Evolutionary conservation across 116 monocot genomes (phyloP), one percentile per base, ranked within the genome.

Genomic region (Trichopus zeylanicus): DNA sequence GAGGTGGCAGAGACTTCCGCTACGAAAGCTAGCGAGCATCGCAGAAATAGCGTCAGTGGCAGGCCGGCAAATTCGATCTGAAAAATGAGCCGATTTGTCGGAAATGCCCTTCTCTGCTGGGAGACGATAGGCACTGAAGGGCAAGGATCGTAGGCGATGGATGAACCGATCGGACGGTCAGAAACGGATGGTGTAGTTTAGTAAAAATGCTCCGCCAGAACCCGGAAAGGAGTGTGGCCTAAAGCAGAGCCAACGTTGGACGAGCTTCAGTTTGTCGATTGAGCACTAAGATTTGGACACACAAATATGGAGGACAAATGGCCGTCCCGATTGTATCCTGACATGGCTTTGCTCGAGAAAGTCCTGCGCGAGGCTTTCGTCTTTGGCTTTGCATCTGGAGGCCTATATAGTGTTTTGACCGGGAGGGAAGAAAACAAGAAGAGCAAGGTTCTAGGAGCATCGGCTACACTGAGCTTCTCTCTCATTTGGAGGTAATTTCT

Each of bases 11-110:
- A 0, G 15, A 6, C 48, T 59, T 55, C 46, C 61, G 24, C 32
- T 33, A 61, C 63, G 23, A 63, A 39, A 21, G 57, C 7, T 20
- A 10, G 46, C 28, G 16, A 15, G 55, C 52, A 31, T 3, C 34
- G 7, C 27, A 30, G 56, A 46, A 55, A 54, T 29, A 42, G 26
- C 3, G 26, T 7, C 27, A 53, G 53, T 64, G 64, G 64, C 37
- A 16, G 26, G n/a, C 37, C 53, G 20, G 64, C 53, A 53, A 64
- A n/a, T 49, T 22, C 22, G 7, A 49, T 22, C 49, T n/a, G 2
- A 5, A 22, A 2, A 12, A 49, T 21, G 21, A 2, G 22, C 22
- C 22, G 19, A 49, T 8, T n/a, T 49, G n/a, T 2, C 49, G 23
- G 22, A 49, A 49, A 20, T 0, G 5, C 20, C 49, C 49, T 49